Base-by-base conservation (phyloP, 192 early-diverging fungal genomes). In the Coemansia sp. region DNA sequence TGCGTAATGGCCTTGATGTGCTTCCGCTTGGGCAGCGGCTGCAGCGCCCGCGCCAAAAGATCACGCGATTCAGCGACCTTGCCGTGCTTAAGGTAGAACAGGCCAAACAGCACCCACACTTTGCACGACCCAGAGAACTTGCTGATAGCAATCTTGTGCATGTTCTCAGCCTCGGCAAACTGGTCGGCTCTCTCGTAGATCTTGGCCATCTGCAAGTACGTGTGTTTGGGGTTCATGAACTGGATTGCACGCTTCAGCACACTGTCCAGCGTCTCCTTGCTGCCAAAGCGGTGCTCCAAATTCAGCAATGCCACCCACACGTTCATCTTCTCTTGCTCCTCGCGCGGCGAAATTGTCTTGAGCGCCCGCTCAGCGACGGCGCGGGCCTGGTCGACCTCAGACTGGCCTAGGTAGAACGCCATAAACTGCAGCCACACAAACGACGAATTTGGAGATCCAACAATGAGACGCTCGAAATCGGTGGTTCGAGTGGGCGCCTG, bases 361-460 rank as follows among this genome's bases (percentile, higher is more conserved):
- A 99, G 83, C 17, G 98, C 98, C 39, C 94, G 90, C 74, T 98
- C 95, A 60, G 91, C 98, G 62, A 98, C 90, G 46, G 89, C 89
- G 45, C 98, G 92, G 12, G 98, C 96, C 70, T 95, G 96, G 36
- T 85, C 89, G 36, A 98, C 88, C 81, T 99, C 96, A 0, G 95
- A 93, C 64, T 97, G 84, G 60, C 95, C 90, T 4, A 99, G 84
- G 69, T 98, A 95, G 87, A 93, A 95, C n/a, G 96, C 95, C 96
- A 99, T 99, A 76, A 95, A 99, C 82, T 99, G 95, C 74, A 99
- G 94, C 98, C 98, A 99, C 58, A 99, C 67, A 85, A 90, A 97
- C 19, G 98, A 99, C 62, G 91, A 94, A 85, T 96, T 94, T 50
- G 98, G 98, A 11, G 94, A 96, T 27, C 94, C 94, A 50, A 99